Conservation (phyloP, 345 rosid genomes). For the Gynandropsis gynandra region DNA sequence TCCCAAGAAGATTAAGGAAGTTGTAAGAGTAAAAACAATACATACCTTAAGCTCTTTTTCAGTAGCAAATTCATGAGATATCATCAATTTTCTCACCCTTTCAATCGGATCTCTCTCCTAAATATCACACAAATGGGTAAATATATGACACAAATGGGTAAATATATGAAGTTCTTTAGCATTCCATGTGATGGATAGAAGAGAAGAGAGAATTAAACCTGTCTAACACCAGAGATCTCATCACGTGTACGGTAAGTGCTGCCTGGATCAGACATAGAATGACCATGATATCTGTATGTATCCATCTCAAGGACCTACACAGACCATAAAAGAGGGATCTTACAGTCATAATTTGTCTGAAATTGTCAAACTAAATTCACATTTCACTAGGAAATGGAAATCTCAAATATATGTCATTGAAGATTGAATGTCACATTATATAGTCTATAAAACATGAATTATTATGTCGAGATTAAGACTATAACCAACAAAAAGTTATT, state of each 20-base stretch:
- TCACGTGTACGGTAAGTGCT: constrained; percentile 99
- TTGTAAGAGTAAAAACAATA: not conserved
- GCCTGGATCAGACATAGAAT: constrained; percentile 99
- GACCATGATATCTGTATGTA: constrained; percentile 97
- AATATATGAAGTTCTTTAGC: not conserved
- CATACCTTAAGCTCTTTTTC: constrained; percentile 96
- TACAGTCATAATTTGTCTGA: constrained; percentile 11
- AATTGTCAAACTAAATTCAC: too few species aligned
- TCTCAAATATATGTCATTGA: too few species aligned
- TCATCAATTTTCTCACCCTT: constrained; percentile 68
- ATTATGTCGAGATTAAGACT: too few species aligned
- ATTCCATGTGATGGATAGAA: too few species aligned
- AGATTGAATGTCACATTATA: too few species aligned
- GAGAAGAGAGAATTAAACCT: constrained; percentile 41
- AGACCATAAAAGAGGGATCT: not conserved
- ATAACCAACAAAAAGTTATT: too few species aligned
- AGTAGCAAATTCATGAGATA: constrained; percentile 73
- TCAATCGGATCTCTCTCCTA: constrained; percentile 97
- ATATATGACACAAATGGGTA: not conserved
- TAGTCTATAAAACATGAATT: too few species aligned
- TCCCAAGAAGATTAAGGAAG: not conserved
- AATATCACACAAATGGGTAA: not conserved
- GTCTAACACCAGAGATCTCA: constrained; percentile 83
- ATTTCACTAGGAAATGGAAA: too few species aligned
- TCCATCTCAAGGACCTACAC: constrained; percentile 94